Base-by-base conservation (phyloP, 192 early-diverging fungal species). In the Jimgerdemannia flammicorona region DNA sequence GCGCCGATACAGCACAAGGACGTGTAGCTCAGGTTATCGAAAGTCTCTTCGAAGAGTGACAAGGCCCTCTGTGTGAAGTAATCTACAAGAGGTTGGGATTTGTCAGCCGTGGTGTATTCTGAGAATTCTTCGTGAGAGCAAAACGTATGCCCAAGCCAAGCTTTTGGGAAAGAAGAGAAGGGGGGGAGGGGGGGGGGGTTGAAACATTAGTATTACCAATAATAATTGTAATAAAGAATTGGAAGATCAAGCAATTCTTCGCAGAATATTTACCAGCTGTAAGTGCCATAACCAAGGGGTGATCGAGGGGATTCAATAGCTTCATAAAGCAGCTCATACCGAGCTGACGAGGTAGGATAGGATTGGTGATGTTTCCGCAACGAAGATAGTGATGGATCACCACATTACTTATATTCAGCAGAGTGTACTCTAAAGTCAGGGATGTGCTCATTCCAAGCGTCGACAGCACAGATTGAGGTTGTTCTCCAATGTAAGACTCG, bases 21-120 rank as follows among this genome's bases (percentile, higher is more conserved):
- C 19, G 59, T 67, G 49, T 43, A 69, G 1, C 66, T 69, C 11
- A 67, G 43, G 43, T 75, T 67, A 43, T 75, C 74, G 59, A 75
- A 75, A 20, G 54, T 39, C 44, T 75, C 74, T 44, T 67, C 67
- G 68, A 75, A 75, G 7, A 75, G 67, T n/a, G 66, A 65, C 74
- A 66, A 67, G 3, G 74, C 74, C 43, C 49, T n/a, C 67, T 75
- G 66, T 6, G 66, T 19, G 44, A 75, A 75, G 42, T 75, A 69
- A 41, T 59, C 67, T 40, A 68, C 65, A 18, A 75, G 49, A 6
- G 74, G 74, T 39, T 66, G 64, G 6, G 74, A 40, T 59, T 2
- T 59, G 8, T 59, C 49, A 14, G 49, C 49, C 2, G 49, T 59
- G 49, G 6, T 59, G 69, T 75, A 67, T n/a, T 54, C 68, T 67